Conservation (phyloP, 179 eudicot species). For the Beta lomatogona region DNA sequence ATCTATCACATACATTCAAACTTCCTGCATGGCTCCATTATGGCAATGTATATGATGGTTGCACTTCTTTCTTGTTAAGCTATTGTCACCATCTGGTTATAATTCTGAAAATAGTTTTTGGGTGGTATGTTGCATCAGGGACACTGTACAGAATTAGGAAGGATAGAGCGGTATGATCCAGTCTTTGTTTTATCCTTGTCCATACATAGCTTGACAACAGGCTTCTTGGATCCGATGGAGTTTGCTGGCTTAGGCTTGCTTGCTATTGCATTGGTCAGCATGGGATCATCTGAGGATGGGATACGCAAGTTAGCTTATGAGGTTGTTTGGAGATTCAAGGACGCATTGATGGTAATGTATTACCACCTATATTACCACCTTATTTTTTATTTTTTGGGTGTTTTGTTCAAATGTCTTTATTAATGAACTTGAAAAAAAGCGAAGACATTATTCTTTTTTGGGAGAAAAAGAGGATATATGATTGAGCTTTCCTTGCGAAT, state of each 20-base stretch:
- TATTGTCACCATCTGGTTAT: not conserved
- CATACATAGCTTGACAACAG: constrained; percentile 73
- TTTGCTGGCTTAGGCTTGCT: constrained; percentile 92
- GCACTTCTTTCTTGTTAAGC: constrained; percentile 3
- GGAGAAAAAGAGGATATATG: not conserved
- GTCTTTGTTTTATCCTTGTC: constrained; percentile 80
- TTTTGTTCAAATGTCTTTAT: not conserved
- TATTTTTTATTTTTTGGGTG: not conserved
- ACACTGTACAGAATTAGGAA: constrained; percentile 30
- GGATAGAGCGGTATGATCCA: constrained; percentile 68
- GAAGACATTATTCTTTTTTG: not conserved
- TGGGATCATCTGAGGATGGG: constrained; percentile 75
- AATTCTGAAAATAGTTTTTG: constrained; percentile 4
- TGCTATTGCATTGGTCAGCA: constrained; percentile 78
- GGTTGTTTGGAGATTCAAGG: constrained; percentile 74
- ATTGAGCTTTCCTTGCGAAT: not conserved
- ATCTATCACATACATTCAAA: constrained; percentile 13
- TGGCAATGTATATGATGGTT: not conserved
- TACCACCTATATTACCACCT: constrained; percentile 14
- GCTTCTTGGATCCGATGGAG: constrained; percentile 76
- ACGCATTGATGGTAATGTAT: constrained; percentile 65
- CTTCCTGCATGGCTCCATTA: not conserved
- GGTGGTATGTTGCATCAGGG: constrained; percentile 43
- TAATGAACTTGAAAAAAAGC: not conserved
- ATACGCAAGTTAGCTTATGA: constrained; percentile 86